Base-by-base conservation (phyloP, 139 green algal genomes). In the Picochlorum sp. region DNA sequence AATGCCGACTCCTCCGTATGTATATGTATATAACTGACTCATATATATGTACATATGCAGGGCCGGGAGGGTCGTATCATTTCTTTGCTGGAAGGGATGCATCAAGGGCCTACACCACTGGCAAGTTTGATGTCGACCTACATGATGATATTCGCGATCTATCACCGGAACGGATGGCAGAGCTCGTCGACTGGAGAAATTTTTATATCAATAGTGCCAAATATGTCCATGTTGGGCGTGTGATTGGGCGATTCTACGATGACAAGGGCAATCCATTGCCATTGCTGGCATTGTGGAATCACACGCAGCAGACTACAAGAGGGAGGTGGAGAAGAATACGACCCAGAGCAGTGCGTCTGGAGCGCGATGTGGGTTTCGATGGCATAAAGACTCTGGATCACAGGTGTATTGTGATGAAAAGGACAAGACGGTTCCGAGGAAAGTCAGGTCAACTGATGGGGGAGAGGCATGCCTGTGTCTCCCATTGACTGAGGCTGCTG, bases 61-160 rank as follows among this genome's bases (percentile, higher is more conserved):
- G 66, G n/a, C 38, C 61, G 21, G 52, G 57, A 16, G 75, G 77
- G 2, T 76, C 77, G 47, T 90, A 90, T 66, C 34, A 50, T 32
- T 69, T 78, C 30, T 89, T 89, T 63, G 67, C 78, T 7, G 82
- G 76, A 1, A 64, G 45, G 20, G 84, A 90, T 56, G 79, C 67
- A 13, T 76, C 72, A 6, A 52, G 76, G 16, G 67, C 82, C 2
- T 88, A 73, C 49, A 52, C 79, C 60, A 79, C 71, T 55, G 74
- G 82, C 28, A 74, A 87, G 51, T 89, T 88, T 45, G 32, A 57
- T 20, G 57, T 52, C 13, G 80, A 88, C 59, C 23, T 86, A n/a
- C 77, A 56, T 4, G 82, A 88, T 52, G 68, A 85, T 21, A 63
- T 88, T 10, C 56, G 20, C 1, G 74, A 73, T 30, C 72, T 90